phyloP scores from a whole-genome alignment of 73 alveolate species.

The Tetrahymena malaccensis region DNA sequence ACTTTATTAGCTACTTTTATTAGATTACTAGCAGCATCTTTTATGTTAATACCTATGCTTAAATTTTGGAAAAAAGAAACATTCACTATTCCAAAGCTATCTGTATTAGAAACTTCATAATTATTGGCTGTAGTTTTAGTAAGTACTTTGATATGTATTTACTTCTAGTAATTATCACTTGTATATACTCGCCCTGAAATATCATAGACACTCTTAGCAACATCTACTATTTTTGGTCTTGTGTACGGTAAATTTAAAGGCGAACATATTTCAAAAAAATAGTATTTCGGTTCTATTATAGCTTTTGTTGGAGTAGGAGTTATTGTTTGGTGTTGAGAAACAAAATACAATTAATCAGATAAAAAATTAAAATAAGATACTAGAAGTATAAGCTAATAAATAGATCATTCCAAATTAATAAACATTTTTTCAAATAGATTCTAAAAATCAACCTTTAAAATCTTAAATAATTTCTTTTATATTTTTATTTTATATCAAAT shows the following conservation, averaged over 20 bases:
- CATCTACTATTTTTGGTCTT: neutral
- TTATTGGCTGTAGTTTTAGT: neutral
- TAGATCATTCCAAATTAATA: neutral
- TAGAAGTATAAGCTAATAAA: neutral
- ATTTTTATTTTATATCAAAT: neutral
- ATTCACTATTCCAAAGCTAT: neutral
- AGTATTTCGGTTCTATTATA: neutral
- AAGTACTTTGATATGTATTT: neutral
- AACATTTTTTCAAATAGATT: no score
- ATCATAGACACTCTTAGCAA: neutral
- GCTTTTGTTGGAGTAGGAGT: neutral
- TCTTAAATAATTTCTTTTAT: neutral
- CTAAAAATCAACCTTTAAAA: neutral
- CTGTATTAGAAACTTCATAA: neutral
- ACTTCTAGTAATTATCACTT: neutral
- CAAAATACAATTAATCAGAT: neutral
- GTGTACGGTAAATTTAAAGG: neutral
- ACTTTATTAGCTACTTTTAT: neutral
- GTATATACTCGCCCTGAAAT: neutral
- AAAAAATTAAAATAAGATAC: neutral
- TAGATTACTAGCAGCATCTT: neutral
- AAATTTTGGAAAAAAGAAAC: neutral
- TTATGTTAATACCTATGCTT: neutral
- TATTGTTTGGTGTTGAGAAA: neutral
- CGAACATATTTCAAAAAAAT: neutral